These are phyloP conservation scores for Umbelopsis sp. DNA, from an alignment of 192 early-diverging fungal genomes.

Conservation along the genomic window DNA sequence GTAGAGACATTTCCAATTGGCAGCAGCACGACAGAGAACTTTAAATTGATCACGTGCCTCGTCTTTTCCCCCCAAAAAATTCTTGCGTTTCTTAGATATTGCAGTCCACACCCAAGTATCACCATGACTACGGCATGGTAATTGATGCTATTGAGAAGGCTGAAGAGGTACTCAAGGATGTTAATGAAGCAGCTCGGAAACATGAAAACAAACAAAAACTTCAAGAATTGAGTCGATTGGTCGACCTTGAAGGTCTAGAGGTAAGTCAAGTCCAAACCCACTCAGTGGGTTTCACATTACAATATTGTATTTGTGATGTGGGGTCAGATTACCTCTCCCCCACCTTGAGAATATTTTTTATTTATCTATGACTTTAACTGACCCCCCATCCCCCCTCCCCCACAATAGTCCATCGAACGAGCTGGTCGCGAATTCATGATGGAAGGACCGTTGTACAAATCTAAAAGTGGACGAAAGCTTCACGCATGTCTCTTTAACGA, in stretches of 20 bases:
- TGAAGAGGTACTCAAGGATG: constrained; percentile 67
- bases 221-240: constrained; percentile 52
- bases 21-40: neutral
- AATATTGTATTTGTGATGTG: neutral
- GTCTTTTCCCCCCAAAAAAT: no score
- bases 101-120: constrained; percentile 66
- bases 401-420: constrained; percentile 55
- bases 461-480: constrained; percentile 78
- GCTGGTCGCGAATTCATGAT: constrained; percentile 62
- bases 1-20: neutral
- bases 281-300: no score
- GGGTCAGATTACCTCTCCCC: neutral
- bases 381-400: constrained; percentile 17
- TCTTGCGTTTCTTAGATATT: constrained; percentile 69
- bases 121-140: constrained; percentile 78
- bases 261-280: no score
- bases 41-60: neutral
- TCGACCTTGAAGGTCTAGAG: constrained; percentile 61
- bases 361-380: neutral
- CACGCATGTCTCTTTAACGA: constrained; percentile 76
- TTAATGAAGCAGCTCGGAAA: constrained; percentile 82
- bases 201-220: constrained; percentile 57
- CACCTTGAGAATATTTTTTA: no score
- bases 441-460: constrained; percentile 72
- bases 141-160: constrained; percentile 68